Percentiles rank a stretch among this genome's conserved stretches.
Evolutionary conservation across 1,284 basidiomycete genomes (phyloP).

Genomic region (Ganoderma resinaceum): DNA sequence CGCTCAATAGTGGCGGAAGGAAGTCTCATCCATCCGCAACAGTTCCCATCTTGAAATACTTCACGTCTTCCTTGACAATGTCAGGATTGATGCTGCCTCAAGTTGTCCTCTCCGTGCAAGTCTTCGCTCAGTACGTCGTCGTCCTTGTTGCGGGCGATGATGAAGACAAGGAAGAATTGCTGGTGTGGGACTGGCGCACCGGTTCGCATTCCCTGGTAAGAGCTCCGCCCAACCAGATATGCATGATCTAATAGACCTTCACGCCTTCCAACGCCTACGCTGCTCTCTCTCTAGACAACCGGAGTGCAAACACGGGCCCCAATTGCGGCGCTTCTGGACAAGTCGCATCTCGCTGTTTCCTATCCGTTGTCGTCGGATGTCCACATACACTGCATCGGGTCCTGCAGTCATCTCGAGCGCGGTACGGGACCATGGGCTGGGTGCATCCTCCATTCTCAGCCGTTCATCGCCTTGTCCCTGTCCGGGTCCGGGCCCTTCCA

Average conservation of each 20-base stretch:
- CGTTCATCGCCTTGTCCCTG: not conserved
- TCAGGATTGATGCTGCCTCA: not conserved
- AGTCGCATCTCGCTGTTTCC: not conserved
- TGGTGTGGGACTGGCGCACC: not conserved
- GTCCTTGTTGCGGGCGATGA: not conserved
- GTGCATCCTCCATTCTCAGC: not conserved
- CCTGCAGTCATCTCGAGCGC: not conserved
- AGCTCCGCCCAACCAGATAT: not conserved
- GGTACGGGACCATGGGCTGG: not conserved
- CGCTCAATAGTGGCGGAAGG: not conserved
- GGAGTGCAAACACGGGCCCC: not conserved
- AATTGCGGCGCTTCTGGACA: not conserved
- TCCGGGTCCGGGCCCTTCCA: not conserved
- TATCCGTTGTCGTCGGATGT: not conserved
- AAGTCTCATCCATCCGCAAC: not conserved
- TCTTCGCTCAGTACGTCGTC: not conserved
- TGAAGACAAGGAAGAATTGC: not conserved
- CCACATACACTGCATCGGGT: not conserved
- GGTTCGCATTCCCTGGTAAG: not conserved
- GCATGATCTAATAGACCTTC: not conserved
- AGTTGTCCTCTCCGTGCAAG: not conserved
- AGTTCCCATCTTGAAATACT: not conserved
- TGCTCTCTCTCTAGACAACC: not conserved
- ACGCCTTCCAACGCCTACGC: not conserved
- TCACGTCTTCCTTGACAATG: not conserved